Evolutionary conservation across 805 yeast genomes (phyloP), one percentile per base, ranked within the genome.

Genomic region (Candida montana): DNA sequence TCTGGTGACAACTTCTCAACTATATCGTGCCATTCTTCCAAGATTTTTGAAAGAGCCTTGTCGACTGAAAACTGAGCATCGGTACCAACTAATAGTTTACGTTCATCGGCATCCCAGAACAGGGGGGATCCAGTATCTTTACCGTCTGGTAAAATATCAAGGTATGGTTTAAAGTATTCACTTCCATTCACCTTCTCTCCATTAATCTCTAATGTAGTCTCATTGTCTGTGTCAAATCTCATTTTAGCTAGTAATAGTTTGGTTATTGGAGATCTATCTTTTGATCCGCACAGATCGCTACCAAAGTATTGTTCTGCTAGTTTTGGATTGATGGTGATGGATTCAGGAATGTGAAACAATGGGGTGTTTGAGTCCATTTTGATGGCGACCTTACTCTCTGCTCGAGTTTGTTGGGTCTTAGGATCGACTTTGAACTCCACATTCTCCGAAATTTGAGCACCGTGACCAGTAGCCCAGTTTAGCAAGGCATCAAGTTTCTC

Each of bases 1-100:
- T 35, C 44, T 21, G 52, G n/a, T 8, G 29, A 53, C 4, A 64
- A 33, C 36, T 47, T 53, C 5, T 49, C 36, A 5, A 64, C 54
- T 6, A 49, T 44, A 1, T 36, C 31, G 35, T 59, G 61, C 91
- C 90, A 87, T 54, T 83, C 91, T 33, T 75, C 75, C 5, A 79
- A 60, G 42, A 81, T 58, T 4, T 54, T 53, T 4, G 53, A 56
- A 24, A 77, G 55, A 33, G 72, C 71, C n/a, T 68, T 68, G 18
- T 69, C 67, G 27, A 82, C 57, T 2, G 81, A 70, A 33, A 71
- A 63, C n/a, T 72, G 74, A 20, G 86, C 67, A 56, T 88, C 90
- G 0, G 95, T 82, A 0, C 90, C 90, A 33, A 69, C 65, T 10
- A 89, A 57, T 27, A 70, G 54, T 5, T 62, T 57, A 40, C 75